These are phyloP conservation scores for Coffea humblotiana DNA, from an alignment of 305 asterid genomes.

Conservation along the genomic window DNA sequence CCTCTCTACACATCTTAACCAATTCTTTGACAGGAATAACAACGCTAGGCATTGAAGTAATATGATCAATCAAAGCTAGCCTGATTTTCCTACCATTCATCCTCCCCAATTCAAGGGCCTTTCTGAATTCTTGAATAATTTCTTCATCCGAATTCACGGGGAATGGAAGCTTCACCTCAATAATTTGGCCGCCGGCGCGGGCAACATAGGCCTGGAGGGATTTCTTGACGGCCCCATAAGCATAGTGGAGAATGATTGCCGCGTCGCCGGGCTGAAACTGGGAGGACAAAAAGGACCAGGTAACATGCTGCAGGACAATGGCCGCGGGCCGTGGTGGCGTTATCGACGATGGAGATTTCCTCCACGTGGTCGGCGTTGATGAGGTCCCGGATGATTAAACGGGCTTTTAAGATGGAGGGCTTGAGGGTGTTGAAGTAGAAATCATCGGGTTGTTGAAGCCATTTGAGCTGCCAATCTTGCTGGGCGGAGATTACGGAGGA, in stretches of 20 bases:
- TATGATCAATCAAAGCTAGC: constrained; percentile 77
- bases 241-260: constrained; percentile 71
- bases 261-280: constrained; percentile 56
- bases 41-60: constrained; percentile 87
- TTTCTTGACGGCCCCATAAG: constrained; percentile 80
- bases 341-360: constrained; percentile 77
- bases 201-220: constrained; percentile 73
- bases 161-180: constrained; percentile 78
- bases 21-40: constrained; percentile 66
- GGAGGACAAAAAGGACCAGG: constrained; percentile 59
- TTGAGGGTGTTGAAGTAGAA: constrained; percentile 67
- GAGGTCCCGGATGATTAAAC: constrained; percentile 52
- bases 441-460: constrained; percentile 76
- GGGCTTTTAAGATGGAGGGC: constrained; percentile 55
- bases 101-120: constrained; percentile 60
- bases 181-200: constrained; percentile 76
- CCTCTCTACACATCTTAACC: constrained; percentile 64
- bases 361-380: constrained; percentile 78
- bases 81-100: constrained; percentile 55
- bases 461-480: constrained; percentile 59
- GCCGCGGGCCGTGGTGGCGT: constrained; percentile 94
- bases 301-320: constrained; percentile 62
- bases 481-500: constrained; percentile 73
- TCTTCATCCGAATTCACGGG: constrained; percentile 61
- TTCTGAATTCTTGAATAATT: constrained; percentile 52